Conservation (phyloP, 2,329 filamentous ascomycete genomes). For the Grosmannia clavigera region DNA sequence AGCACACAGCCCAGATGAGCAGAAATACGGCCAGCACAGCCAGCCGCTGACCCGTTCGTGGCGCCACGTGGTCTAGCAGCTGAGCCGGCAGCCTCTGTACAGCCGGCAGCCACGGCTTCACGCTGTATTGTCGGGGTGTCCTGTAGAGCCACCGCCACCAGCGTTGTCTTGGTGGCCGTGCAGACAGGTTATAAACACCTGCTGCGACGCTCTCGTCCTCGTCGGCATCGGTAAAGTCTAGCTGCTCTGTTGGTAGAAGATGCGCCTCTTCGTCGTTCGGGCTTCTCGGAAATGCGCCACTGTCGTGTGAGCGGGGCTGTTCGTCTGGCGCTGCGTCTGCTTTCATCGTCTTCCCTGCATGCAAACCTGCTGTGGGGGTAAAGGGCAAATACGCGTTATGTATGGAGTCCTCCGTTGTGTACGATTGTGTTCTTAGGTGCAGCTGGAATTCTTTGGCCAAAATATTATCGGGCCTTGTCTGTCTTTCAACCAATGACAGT, state of each 20-base stretch:
- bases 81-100: slow-evolving; percentile 56
- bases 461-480: neutral
- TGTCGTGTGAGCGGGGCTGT: neutral
- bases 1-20: slow-evolving; percentile 55
- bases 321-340: neutral
- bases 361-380: neutral
- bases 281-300: neutral
- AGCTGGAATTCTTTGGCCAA: neutral
- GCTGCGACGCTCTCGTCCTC: neutral
- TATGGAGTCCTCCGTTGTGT: neutral
- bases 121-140: neutral
- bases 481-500: too few relatives aligned
- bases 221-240: neutral
- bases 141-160: neutral
- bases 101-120: slow-evolving; percentile 43
- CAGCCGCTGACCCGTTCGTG: slow-evolving; percentile 27
- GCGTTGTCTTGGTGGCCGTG: neutral
- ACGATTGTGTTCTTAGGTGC: neutral
- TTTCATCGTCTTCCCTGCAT: neutral
- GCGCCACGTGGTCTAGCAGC: slow-evolving; percentile 47
- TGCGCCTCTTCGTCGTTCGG: neutral
- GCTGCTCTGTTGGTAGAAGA: neutral
- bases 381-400: neutral
- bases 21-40: slow-evolving; percentile 40
- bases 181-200: neutral